Evolutionary conservation across 768 basidiomycete species (phyloP).

Genomic region (Auricularia auricula-judae): DNA sequence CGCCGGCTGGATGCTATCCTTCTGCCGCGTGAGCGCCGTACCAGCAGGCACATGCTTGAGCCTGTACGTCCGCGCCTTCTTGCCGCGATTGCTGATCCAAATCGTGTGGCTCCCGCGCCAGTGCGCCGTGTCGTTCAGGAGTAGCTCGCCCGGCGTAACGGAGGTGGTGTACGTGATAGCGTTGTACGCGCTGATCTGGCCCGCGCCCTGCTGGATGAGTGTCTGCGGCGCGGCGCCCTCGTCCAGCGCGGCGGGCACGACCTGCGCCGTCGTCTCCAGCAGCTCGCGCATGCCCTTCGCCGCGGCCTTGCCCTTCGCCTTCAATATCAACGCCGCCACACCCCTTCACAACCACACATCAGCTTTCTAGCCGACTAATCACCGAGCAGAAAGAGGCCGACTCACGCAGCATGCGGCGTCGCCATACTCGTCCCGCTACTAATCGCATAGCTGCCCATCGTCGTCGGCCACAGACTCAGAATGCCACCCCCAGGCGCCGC

Average conservation of each 20-base stretch:
- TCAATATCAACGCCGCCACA: constrained; percentile 8
- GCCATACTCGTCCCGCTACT: background rate
- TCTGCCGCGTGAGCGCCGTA: constrained; percentile 15
- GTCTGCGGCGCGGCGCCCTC: constrained; percentile 7
- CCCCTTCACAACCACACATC: constrained; percentile 6
- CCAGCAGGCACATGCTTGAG: constrained; percentile 18
- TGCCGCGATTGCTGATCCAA: constrained; percentile 1
- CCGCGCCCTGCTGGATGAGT: constrained; percentile 11
- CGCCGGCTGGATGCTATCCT: constrained; percentile 6
- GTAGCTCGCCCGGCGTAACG: constrained; percentile 22
- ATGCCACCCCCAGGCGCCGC: constrained; percentile 12
- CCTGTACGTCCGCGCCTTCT: constrained; percentile 11
- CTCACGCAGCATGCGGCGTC: background rate
- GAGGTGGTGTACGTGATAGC: constrained; percentile 20
- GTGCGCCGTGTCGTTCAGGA: constrained; percentile 29
- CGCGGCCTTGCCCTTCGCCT: constrained; percentile 8
- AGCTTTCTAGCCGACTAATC: background rate
- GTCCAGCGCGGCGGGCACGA: constrained; percentile 1
- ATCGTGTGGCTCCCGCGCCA: constrained; percentile 7
- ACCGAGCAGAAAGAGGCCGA: background rate
- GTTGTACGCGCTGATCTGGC: constrained; percentile 22
- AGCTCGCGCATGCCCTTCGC: constrained; percentile 2
- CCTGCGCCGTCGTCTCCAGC: constrained; percentile 10
- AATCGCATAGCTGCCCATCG: constrained; percentile 6
- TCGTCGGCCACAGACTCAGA: constrained; percentile 9